Evolutionary conservation across 306 rosid species (phyloP), one percentile per base, ranked within the genome.

Genomic region (Casuarina equisetifolia): DNA sequence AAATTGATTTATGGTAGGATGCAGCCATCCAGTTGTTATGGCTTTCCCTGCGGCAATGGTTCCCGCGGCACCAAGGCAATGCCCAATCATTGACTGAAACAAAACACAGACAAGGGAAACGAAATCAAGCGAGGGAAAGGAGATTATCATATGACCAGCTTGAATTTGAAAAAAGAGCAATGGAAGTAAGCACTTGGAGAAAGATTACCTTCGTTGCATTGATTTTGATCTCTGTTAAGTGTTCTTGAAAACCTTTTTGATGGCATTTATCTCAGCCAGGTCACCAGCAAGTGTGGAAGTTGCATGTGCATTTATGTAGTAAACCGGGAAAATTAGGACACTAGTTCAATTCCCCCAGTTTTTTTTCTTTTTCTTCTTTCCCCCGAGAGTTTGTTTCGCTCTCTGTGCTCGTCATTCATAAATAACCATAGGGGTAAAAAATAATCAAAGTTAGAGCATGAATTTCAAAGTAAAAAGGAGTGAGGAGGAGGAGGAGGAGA

Each of bases 21-120:
- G 99, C 76, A 96, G 78, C 99, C 99, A 96, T 82, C 99, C 98
- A 1, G 96, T 91, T 75, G 80, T 80, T 78, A 96, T 92, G 85
- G 99, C 99, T 91, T 96, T 93, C 71, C 92, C 87, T 0, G 98
- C 85, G 79, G 99, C 99, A 74, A 96, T 96, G 78, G 99, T 98
- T 93, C 99, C 99, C 52, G 99, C 88, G 52, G 98, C 98, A 79
- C 99, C 98, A 52, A 96, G 99, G 86, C 99, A 91, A 78, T 96
- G 98, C 49, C 99, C 99, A 45, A 96, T 96, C 99, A 96, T 88
- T 74, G 98, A 96, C 99, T 96, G 93, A 78, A 69, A 76, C 73
- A 82, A 69, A 80, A 76, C n/a, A 74, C 72, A 73, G 16, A 75
- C 52, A 70, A 77, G 51, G 83, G 40, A 61, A 25, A 7, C 32